phyloP scores from a whole-genome alignment of 352 stramenopile species.

The Phytophthora brassicae region DNA sequence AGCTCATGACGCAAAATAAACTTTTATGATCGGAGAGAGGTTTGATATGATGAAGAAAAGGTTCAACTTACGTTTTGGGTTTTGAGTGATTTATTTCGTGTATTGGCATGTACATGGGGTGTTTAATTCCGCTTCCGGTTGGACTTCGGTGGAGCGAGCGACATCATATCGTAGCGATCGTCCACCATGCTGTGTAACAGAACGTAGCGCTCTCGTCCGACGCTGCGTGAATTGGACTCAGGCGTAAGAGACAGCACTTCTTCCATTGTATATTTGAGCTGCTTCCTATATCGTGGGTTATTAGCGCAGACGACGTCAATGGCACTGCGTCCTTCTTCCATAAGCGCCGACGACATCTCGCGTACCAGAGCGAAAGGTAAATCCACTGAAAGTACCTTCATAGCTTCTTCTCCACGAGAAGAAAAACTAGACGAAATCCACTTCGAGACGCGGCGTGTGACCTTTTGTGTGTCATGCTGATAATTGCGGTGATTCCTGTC shows the following conservation, averaged over 20 bases:
- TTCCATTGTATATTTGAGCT: slow-evolving; percentile 80
- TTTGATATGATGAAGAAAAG: no score
- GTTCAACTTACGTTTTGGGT: no score
- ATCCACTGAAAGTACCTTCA: slow-evolving; percentile 85
- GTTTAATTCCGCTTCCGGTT: slow-evolving; percentile 31
- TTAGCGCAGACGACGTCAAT: slow-evolving; percentile 61
- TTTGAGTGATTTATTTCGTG: no score
- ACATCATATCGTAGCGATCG: slow-evolving; percentile 89
- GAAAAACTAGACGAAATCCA: slow-evolving; percentile 86
- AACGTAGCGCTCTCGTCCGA: slow-evolving; percentile 74
- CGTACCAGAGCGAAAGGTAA: slow-evolving; percentile 77
- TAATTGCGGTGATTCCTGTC: slow-evolving; percentile 58
- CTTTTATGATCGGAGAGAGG: no score
- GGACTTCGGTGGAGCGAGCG: slow-evolving; percentile 54
- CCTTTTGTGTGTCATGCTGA: slow-evolving; percentile 72
- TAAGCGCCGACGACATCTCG: slow-evolving; percentile 81
- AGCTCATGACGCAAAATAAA: slow-evolving; percentile 12
- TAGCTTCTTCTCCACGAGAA: slow-evolving; percentile 68
- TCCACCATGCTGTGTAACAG: slow-evolving; percentile 83
- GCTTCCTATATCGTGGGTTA: slow-evolving; percentile 78
- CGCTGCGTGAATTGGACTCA: slow-evolving; percentile 41
- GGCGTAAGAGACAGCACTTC: slow-evolving; percentile 57
- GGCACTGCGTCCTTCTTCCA: slow-evolving; percentile 59
- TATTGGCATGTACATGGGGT: background rate
- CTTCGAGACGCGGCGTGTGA: slow-evolving; percentile 82